phyloP scores from a whole-genome alignment of 2,329 filamentous ascomycete genomes.

The Colletotrichum phormii region DNA sequence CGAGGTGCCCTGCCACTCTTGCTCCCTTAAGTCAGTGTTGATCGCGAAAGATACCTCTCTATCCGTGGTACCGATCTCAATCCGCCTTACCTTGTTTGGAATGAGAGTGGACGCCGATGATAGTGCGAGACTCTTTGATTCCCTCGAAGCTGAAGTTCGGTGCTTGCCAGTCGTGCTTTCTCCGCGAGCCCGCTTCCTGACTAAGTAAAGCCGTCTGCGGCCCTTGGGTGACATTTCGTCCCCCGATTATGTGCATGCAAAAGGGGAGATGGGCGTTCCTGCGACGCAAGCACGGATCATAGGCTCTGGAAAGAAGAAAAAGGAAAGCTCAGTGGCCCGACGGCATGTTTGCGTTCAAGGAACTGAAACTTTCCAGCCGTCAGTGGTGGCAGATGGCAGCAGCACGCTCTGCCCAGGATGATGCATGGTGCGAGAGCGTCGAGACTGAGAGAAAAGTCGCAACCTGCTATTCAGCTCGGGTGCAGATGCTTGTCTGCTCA shows the following conservation, averaged over 20 bases:
- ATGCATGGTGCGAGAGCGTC: background rate
- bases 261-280: background rate
- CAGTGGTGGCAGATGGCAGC: slow-evolving; percentile 22
- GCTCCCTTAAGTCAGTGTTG: background rate
- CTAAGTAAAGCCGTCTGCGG: background rate
- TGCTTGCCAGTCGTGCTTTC: background rate
- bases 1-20: background rate
- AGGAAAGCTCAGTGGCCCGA: slow-evolving; percentile 15
- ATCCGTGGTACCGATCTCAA: background rate
- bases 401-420: background rate
- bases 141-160: background rate
- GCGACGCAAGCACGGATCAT: slow-evolving; percentile 16
- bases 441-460: background rate
- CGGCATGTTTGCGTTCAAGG: slow-evolving; percentile 1
- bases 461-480: background rate
- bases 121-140: background rate
- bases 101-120: background rate
- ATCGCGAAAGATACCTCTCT: background rate
- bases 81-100: background rate
- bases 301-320: background rate
- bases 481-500: slow-evolving; percentile 13
- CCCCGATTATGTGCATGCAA: slow-evolving; percentile 1
- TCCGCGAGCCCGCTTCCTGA: background rate
- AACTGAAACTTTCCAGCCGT: slow-evolving; percentile 30
- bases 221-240: background rate